Evolutionary conservation across 805 yeast species (phyloP), one percentile per base, ranked within the genome.

Genomic region (Spathaspora hagerdaliae): DNA sequence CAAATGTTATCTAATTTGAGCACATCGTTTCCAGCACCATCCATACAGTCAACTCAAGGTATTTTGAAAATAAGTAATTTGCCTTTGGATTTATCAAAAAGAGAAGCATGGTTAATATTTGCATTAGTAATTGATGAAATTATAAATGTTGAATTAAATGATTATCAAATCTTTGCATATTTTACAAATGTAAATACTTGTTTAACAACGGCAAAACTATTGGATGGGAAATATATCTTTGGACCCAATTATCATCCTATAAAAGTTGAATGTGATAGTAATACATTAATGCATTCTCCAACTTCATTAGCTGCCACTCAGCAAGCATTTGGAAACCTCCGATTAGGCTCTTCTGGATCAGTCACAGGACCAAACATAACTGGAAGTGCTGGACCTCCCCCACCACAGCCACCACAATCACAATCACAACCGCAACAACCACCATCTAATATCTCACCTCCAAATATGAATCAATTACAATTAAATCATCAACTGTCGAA

Each of bases 71-170:
- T 85, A 42, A 69, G 70, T 52, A 83, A 83, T 56, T 57, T 83
- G 10, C 94, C 95, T 7, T 53, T 64, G 4, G 89, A 86, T 63
- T 67, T 85, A 27, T 62, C 86, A 2, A 52, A 73, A 32, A 75
- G 94, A 60, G 95, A 86, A 60, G 82, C 87, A 2, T 71, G 77
- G 41, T 70, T 83, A 12, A 73, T 86, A 7, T 86, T 86, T 59
- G 77, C 92, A 6, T 65, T 86, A 44, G 86, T 87, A n/a, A 65
- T 72, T 50, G 88, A 83, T 53, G 83, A 71, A 49, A 57, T 83
- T 39, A 51, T 74, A 32, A 72, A 65, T 46, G 65, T 81, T 36
- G 85, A 79, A 44, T 52, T 80, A 34, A 56, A 65, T 26, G 75
- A 73, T 47, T 53, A 50, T 43, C 44, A 41, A 43, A 57, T 70